These are phyloP conservation scores for Heracleum sosnowskyi DNA, from an alignment of 129 eudicot species.

Conservation along the genomic window DNA sequence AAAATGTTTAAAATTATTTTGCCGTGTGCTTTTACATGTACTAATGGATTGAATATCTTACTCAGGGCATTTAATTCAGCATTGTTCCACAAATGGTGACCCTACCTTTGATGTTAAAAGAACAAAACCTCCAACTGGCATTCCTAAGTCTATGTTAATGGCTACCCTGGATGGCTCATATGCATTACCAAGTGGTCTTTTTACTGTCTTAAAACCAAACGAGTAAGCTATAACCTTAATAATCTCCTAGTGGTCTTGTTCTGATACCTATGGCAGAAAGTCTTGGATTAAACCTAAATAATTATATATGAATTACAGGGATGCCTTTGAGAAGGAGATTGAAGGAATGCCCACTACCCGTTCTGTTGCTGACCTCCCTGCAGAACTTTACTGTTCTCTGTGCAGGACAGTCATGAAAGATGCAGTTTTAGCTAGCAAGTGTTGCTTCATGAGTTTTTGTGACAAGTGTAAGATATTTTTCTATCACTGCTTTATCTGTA, in stretches of 20 bases:
- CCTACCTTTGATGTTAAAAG: constrained; percentile 41
- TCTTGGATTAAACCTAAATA: background rate
- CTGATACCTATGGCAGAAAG: background rate
- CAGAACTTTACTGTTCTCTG: constrained; percentile 50
- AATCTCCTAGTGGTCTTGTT: background rate
- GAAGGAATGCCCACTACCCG: constrained; percentile 48
- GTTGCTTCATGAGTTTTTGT: constrained; percentile 53
- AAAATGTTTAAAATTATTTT: background rate
- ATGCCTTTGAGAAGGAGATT: constrained; percentile 52
- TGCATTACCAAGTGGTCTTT: constrained; percentile 31
- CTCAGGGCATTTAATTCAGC: constrained; percentile 76
- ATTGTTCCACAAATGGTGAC: constrained; percentile 62
- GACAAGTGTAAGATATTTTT: constrained; percentile 31
- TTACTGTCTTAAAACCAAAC: constrained; percentile 43
- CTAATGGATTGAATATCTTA: background rate
- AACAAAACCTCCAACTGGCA: constrained; percentile 60
- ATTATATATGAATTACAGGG: constrained; percentile 14
- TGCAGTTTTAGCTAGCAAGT: constrained; percentile 58
- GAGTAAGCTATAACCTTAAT: constrained; percentile 12
- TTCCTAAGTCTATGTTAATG: constrained; percentile 58
- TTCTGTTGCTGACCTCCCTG: constrained; percentile 45
- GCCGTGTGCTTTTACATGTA: background rate
- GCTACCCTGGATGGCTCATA: constrained; percentile 44
- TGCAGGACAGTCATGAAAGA: constrained; percentile 54
- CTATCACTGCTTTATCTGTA: background rate